Conservation (phyloP, 352 stramenopile species). For the Globisporangium nodosum region DNA sequence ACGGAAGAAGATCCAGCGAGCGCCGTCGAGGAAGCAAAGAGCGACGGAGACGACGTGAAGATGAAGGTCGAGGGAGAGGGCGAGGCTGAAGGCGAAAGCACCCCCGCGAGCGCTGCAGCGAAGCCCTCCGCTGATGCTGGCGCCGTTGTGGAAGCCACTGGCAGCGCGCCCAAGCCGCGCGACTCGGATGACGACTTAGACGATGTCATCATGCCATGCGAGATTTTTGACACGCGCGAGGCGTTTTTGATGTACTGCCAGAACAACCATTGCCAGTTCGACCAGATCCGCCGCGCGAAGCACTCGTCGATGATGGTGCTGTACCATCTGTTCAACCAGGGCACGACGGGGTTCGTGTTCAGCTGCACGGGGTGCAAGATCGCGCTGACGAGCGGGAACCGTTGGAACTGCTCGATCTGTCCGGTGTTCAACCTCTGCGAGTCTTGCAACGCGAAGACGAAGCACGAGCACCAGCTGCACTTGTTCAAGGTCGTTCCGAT, state of each 20-base stretch:
- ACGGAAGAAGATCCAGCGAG: constrained; percentile 4
- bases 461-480: constrained; percentile 90
- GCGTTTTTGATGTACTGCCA: constrained; percentile 88
- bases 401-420: constrained; percentile 95
- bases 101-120: not conserved
- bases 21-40: constrained; percentile 7
- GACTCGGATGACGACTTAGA: constrained; percentile 47
- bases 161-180: not conserved
- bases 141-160: constrained; percentile 5
- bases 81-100: not conserved
- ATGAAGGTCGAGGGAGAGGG: constrained; percentile 12
- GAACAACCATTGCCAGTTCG: constrained; percentile 85
- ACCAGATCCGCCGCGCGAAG: constrained; percentile 77
- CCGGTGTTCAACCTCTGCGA: constrained; percentile 95
- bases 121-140: not conserved
- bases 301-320: constrained; percentile 85
- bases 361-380: constrained; percentile 93
- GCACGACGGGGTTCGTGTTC: constrained; percentile 97
- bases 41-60: constrained; percentile 10
- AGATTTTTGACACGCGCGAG: constrained; percentile 93
- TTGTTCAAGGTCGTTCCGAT: constrained; percentile 92
- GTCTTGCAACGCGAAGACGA: constrained; percentile 90
- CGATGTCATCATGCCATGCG: constrained; percentile 95
- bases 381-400: constrained; percentile 93
- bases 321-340: constrained; percentile 89